Evolutionary conservation across 2,329 filamentous ascomycete genomes (phyloP).

Genomic region (Colletotrichum sp.): DNA sequence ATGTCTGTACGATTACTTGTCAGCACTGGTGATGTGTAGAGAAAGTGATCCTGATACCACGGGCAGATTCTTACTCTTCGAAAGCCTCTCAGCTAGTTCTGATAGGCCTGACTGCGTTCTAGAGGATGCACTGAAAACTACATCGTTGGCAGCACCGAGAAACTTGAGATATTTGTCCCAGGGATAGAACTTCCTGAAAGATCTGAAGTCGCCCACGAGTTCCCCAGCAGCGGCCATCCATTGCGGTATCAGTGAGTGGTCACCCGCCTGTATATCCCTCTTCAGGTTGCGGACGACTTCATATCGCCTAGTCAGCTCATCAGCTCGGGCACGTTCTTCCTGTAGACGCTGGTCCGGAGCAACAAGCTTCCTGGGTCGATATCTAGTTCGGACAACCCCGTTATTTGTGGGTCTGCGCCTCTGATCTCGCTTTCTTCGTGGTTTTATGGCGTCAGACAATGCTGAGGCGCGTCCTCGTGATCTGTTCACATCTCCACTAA

Average conservation of each 20-base stretch:
- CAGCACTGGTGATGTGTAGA: not conserved
- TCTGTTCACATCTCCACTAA: not conserved
- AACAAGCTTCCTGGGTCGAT: conserved; percentile 51
- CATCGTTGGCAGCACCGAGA: conserved; percentile 42
- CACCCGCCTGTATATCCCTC: conserved; percentile 44
- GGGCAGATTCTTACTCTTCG: conserved; percentile 52
- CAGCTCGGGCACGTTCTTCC: conserved; percentile 47
- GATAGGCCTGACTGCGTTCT: conserved; percentile 28
- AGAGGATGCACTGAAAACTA: conserved; percentile 20
- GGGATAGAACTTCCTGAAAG: conserved; percentile 67
- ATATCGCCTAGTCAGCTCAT: conserved; percentile 46
- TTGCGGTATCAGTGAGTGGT: conserved; percentile 45
- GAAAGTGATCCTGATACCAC: not conserved
- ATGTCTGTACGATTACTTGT: conserved; percentile 28
- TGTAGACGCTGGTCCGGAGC: conserved; percentile 48
- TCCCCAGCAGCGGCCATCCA: conserved; percentile 67
- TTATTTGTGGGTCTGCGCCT: conserved; percentile 27
- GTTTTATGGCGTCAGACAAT: not conserved
- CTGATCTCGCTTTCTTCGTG: conserved; percentile 6
- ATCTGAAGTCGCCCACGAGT: conserved; percentile 68
- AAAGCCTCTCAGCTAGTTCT: conserved; percentile 59
- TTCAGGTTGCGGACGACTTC: conserved; percentile 48
- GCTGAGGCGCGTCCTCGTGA: not conserved
- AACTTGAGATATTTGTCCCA: conserved; percentile 71
- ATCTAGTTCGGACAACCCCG: conserved; percentile 34